Base-by-base conservation (phyloP, 1,139 yeast species). In the Suhomyces bribrorum region DNA sequence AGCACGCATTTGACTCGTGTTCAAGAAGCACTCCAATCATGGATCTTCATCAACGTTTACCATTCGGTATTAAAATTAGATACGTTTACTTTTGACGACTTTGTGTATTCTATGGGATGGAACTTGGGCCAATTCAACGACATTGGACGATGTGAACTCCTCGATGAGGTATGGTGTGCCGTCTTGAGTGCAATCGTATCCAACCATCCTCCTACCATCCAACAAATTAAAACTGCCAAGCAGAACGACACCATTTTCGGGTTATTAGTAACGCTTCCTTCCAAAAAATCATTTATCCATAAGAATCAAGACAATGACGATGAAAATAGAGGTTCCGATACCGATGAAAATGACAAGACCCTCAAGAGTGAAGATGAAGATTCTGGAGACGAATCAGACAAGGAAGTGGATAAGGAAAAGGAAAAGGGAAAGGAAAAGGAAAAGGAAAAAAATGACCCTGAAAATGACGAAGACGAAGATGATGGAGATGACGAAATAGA, bases 1-100 rank as follows among this genome's bases (percentile, higher is more conserved):
- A 5, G 62, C 2, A 26, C 29, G 5, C 35, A 39, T 2, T 30
- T 57, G 5, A 29, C 38, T 1, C 39, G 57, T 5, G 49, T 65
- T 2, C 68, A 61, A 44, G 76, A 75, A 37, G 76, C 83, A 1
- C 58, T 87, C 26, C 90, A 85, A 55, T 62, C 76, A 4, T 87
- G 95, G 95, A 67, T 79, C 5, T 87, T 87, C 50, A 61, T 86
- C 32, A 86, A 86, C 54, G 76, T 86, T 37, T 87, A 82, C 54
- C 80, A 80, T 49, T 73, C 73, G 23, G 81, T 86, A 1, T 64
- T 86, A 34, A 59, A 75, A 12, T 65, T 87, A 14, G 90, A 84
- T 53, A 77, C 86, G 0, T 83, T 86, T 49, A 83, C 94, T 0
- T 85, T 84, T 64, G 95, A 87, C 59, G 94, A 86, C 54, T 85